These are phyloP conservation scores for Candolleomyces eurysporus DNA, from an alignment of 768 basidiomycete genomes.

Conservation along the genomic window DNA sequence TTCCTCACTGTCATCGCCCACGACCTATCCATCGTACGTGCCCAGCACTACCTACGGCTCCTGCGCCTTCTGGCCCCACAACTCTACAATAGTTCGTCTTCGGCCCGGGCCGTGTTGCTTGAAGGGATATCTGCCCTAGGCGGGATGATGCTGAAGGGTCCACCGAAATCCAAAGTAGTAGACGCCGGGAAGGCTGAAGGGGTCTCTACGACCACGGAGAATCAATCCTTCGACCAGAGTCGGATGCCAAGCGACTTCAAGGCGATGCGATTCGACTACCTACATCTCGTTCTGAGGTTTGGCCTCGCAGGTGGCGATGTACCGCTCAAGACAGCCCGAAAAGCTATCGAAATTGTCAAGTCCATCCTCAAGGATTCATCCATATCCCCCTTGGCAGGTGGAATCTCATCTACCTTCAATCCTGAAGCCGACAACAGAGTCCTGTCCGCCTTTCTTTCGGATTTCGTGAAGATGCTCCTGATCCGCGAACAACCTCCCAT, in stretches of 20 bases:
- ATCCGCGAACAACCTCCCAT: constrained; percentile 42
- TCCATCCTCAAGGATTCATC: constrained; percentile 50
- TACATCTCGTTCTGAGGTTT: constrained; percentile 51
- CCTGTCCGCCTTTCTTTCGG: constrained; percentile 52
- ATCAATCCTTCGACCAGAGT: constrained; percentile 7
- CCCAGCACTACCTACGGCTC: constrained; percentile 66
- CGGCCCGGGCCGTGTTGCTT: constrained; percentile 52
- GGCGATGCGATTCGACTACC: constrained; percentile 64
- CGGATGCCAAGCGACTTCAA: constrained; percentile 50
- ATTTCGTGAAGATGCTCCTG: constrained; percentile 50
- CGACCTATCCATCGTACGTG: constrained; percentile 61
- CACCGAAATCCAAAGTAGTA: constrained; percentile 41
- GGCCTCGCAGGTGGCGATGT: constrained; percentile 50
- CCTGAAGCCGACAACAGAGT: constrained; percentile 31
- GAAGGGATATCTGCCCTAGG: constrained; percentile 73
- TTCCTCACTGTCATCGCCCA: constrained; percentile 81
- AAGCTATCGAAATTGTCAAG: constrained; percentile 55
- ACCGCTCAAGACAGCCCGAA: constrained; percentile 36
- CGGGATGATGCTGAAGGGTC: constrained; percentile 45
- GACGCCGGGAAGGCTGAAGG: constrained; percentile 27
- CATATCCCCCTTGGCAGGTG: background rate
- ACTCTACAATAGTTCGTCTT: constrained; percentile 54
- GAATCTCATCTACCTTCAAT: constrained; percentile 11
- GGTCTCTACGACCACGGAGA: constrained; percentile 5
- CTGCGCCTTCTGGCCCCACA: constrained; percentile 55